A percentile compares a stretch with the other conserved stretches of the same genome.
Evolutionary conservation across 108 stramenopile genomes (phyloP).

Genomic region (Asterionellopsis glacialis): DNA sequence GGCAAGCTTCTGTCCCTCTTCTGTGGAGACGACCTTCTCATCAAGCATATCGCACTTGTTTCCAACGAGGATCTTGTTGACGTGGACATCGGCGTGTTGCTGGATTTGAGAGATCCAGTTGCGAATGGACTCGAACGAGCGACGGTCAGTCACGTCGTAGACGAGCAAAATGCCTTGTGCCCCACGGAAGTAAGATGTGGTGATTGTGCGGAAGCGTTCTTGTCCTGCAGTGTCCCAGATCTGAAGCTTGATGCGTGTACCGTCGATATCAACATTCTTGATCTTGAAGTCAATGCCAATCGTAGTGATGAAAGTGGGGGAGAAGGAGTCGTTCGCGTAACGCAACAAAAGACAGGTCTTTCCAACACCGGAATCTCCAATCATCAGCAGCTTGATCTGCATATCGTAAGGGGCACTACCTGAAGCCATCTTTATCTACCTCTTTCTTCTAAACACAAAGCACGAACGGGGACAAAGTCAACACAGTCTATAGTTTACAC

Average conservation of each 20-base stretch:
- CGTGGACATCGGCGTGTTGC: constrained; percentile 95
- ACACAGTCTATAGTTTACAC: no score
- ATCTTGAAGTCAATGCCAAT: constrained; percentile 99
- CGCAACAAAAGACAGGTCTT: constrained; percentile 98
- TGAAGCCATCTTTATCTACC: constrained; percentile 14
- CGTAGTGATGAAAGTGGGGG: constrained; percentile 96
- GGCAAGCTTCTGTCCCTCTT: constrained; percentile 92
- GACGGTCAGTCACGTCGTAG: constrained; percentile 98
- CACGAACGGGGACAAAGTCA: no score
- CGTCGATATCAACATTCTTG: constrained; percentile 93
- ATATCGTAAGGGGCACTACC: constrained; percentile 91
- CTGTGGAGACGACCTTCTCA: constrained; percentile 90
- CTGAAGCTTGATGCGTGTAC: constrained; percentile 93
- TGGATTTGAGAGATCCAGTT: constrained; percentile 99
- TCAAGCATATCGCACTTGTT: constrained; percentile 99
- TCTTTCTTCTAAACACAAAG: no score
- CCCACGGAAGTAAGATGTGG: constrained; percentile 94
- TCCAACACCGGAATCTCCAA: constrained; percentile 97
- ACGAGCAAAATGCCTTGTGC: constrained; percentile 97
- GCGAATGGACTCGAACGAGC: constrained; percentile 94
- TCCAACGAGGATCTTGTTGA: constrained; percentile 95
- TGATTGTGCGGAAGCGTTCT: constrained; percentile 94
- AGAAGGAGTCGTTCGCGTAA: constrained; percentile 98
- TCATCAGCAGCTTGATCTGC: constrained; percentile 99
- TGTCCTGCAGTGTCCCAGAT: constrained; percentile 94